These are phyloP conservation scores for Abelmoschus esculentus DNA, from an alignment of 345 rosid species.

Conservation along the genomic window DNA sequence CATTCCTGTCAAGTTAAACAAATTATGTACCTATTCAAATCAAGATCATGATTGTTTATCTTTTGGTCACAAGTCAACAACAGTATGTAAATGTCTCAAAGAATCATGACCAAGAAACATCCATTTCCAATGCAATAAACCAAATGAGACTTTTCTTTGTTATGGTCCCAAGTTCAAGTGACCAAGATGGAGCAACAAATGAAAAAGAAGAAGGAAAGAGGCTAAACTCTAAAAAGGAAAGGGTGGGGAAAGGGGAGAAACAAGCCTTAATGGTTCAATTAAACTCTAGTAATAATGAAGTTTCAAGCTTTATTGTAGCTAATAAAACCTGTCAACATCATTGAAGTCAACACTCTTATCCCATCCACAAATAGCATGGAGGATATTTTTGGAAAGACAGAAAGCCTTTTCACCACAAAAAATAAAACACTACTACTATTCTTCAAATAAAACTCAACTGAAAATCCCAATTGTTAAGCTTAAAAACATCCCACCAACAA, in stretches of 20 bases:
- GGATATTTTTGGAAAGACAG: neutral
- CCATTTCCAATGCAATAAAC: neutral
- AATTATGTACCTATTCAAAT: neutral
- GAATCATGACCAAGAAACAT: too few species aligned
- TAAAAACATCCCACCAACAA: neutral
- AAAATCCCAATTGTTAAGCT: neutral
- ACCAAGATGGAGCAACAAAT: neutral
- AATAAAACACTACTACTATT: neutral
- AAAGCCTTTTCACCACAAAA: neutral
- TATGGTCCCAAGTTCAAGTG: too few species aligned
- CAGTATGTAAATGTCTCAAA: too few species aligned
- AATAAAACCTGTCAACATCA: slow-evolving; percentile 29
- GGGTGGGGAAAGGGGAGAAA: slow-evolving; percentile 1
- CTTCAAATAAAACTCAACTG: neutral
- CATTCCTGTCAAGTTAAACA: slow-evolving; percentile 1
- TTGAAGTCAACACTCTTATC: neutral
- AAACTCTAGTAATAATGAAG: slow-evolving; percentile 4
- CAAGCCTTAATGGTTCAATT: slow-evolving; percentile 14
- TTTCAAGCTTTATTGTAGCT: slow-evolving; percentile 7
- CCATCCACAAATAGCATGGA: neutral
- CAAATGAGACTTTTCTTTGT: too few species aligned
- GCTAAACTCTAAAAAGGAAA: neutral
- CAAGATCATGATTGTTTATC: too few species aligned
- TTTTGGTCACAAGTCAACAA: too few species aligned
- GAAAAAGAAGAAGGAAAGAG: neutral